phyloP scores from a whole-genome alignment of 495 filamentous ascomycete genomes.

The Trichoderma gamsii region DNA sequence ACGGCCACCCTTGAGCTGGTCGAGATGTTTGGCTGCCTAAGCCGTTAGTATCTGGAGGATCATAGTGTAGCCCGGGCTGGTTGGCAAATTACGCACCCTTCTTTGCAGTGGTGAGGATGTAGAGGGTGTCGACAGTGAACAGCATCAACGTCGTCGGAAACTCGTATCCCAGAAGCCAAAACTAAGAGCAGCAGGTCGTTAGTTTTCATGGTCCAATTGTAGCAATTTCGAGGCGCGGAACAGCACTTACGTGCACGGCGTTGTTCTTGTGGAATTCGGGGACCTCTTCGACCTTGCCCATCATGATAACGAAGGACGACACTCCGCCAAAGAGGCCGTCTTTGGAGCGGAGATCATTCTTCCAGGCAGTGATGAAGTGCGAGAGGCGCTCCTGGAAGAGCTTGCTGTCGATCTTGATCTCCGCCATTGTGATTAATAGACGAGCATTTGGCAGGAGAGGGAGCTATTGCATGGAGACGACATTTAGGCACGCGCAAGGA shows the following conservation, averaged over 20 bases:
- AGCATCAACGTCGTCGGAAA: slow-evolving; percentile 94
- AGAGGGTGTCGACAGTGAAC: slow-evolving; percentile 78
- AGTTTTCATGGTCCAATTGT: not conserved
- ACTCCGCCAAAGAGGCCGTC: slow-evolving; percentile 78
- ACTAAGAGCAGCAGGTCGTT: slow-evolving; percentile 45
- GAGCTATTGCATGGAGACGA: not conserved
- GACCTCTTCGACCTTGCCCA: slow-evolving; percentile 89
- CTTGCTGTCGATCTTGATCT: slow-evolving; percentile 84
- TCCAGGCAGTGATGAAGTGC: slow-evolving; percentile 84
- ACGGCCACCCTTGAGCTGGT: slow-evolving; percentile 85
- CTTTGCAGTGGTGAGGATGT: slow-evolving; percentile 91
- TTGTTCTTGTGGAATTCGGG: slow-evolving; percentile 87
- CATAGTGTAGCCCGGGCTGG: slow-evolving; percentile 19
- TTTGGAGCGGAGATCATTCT: slow-evolving; percentile 79
- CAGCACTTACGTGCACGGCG: slow-evolving; percentile 75
- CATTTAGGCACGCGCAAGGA: not conserved
- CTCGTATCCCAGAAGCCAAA: slow-evolving; percentile 98
- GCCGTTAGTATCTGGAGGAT: slow-evolving; percentile 18
- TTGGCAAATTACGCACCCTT: slow-evolving; percentile 60
- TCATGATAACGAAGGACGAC: slow-evolving; percentile 76
- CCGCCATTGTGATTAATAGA: slow-evolving; percentile 41
- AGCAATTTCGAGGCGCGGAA: not conserved
- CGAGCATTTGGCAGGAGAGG: slow-evolving; percentile 7
- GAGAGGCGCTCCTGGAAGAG: slow-evolving; percentile 87
- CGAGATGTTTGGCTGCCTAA: slow-evolving; percentile 76